Evolutionary conservation across 441 rosid species (phyloP), one percentile per base, ranked within the genome.

Genomic region (Kokia cookei): DNA sequence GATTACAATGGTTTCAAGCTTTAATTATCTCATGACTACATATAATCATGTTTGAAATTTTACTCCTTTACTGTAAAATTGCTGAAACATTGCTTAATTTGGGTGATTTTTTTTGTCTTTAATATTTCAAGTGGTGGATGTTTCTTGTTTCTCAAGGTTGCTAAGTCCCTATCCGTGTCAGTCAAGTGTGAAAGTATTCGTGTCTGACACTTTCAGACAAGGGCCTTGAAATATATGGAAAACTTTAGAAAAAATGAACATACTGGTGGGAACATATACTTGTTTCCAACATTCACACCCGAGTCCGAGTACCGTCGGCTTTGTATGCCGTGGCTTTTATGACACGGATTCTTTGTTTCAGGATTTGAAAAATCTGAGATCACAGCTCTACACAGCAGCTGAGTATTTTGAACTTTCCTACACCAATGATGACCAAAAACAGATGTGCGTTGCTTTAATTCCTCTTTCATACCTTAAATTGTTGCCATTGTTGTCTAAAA

Each of bases 341-440:
- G 24, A 27, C 61, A n/a, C 24, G 12, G 62, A 19, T 71, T 17
- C 54, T 7, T 17, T 48, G 11, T 76, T 76, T 66, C 86, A 95
- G 98, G 98, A 95, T 83, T 86, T 95, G 84, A 93, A 88, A 87
- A 93, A 89, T 81, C 77, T 95, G 76, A 77, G 98, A 79, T 74
- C 86, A 43, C 98, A 93, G 66, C 82, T 95, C 71, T 95, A 95
- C 77, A 86, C 97, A 8, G 99, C 99, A 45, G 99, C 99, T 0
- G 99, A 95, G 82, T 93, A 95, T 81, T 95, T 95, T 77, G 99
- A 95, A 65, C 80, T 89, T 62, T 91, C 99, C 17, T 93, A 89
- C 84, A 85, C 90, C 64, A 85, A 86, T 24, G 99, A 93, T 42
- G 92, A 88, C 77, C 90, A 95, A 75, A 93, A 91, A 73, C 91